These are phyloP conservation scores for Wickerhamomyces strasburgensis DNA, from an alignment of 805 yeast genomes.

Conservation along the genomic window DNA sequence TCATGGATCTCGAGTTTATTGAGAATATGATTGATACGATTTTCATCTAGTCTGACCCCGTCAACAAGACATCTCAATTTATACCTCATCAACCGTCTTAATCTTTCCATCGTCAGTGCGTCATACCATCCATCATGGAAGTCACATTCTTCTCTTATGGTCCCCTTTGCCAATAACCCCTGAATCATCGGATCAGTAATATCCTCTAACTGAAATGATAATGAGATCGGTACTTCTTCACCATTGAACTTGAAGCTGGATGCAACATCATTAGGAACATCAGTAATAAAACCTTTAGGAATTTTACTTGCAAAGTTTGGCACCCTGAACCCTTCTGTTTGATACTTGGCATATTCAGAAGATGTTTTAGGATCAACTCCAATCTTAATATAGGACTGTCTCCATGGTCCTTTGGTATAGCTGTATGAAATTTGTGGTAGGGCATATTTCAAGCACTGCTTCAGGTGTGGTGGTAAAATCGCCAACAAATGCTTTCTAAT, in stretches of 20 bases:
- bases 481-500: slow-evolving; percentile 64
- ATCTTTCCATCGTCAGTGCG: slow-evolving; percentile 52
- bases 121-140: slow-evolving; percentile 79
- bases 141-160: slow-evolving; percentile 40
- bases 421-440: slow-evolving; percentile 80
- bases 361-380: slow-evolving; percentile 75
- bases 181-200: slow-evolving; percentile 60
- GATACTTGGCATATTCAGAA: slow-evolving; percentile 54
- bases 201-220: slow-evolving; percentile 77
- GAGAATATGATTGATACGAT: slow-evolving; percentile 39
- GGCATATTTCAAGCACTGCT: slow-evolving; percentile 59
- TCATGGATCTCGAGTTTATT: slow-evolving; percentile 25
- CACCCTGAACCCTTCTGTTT: slow-evolving; percentile 71
- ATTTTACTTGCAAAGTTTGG: slow-evolving; percentile 28
- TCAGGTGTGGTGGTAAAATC: slow-evolving; percentile 42
- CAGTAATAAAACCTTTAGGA: slow-evolving; percentile 29
- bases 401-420: slow-evolving; percentile 90
- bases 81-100: slow-evolving; percentile 67
- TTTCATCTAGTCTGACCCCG: slow-evolving; percentile 33
- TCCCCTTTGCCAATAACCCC: slow-evolving; percentile 35
- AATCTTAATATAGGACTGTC: slow-evolving; percentile 73
- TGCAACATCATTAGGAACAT: slow-evolving; percentile 33
- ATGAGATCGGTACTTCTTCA: slow-evolving; percentile 55
- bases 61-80: slow-evolving; percentile 59
- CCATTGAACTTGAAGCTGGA: slow-evolving; percentile 67